Evolutionary conservation across 192 early-diverging fungal genomes (phyloP).

Genomic region (Entomortierella chlamydospora): DNA sequence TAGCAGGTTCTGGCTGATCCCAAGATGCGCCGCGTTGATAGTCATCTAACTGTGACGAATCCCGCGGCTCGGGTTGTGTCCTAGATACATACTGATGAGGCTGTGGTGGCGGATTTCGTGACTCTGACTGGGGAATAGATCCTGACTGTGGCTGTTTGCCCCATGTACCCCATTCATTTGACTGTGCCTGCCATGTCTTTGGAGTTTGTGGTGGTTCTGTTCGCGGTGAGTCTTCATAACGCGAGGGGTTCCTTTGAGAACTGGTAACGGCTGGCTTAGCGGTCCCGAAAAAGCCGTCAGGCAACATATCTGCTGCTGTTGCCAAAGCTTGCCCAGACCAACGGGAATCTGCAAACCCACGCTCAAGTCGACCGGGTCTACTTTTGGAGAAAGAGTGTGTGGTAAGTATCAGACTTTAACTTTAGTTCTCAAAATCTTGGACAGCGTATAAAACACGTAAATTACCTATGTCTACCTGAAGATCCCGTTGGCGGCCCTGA

Average conservation of each 20-base stretch:
- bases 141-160: no score
- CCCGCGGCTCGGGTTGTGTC: no score
- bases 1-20: no score
- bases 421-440: not conserved
- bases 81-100: no score
- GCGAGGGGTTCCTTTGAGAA: not conserved
- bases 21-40: no score
- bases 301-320: slow-evolving; percentile 15
- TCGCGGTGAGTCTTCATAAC: not conserved
- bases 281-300: slow-evolving; percentile 36
- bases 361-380: not conserved
- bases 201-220: no score
- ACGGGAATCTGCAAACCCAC: not conserved
- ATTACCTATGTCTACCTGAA: not conserved
- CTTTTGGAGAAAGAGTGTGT: not conserved
- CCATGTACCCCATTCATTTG: no score
- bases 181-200: no score
- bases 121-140: no score
- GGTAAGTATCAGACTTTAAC: not conserved
- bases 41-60: no score
- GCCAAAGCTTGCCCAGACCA: slow-evolving; percentile 32
- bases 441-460: not conserved
- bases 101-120: no score
- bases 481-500: not conserved
- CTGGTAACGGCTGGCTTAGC: slow-evolving; percentile 12